Evolutionary conservation across 805 yeast genomes (phyloP).

Genomic region (Peterozyma toletana): DNA sequence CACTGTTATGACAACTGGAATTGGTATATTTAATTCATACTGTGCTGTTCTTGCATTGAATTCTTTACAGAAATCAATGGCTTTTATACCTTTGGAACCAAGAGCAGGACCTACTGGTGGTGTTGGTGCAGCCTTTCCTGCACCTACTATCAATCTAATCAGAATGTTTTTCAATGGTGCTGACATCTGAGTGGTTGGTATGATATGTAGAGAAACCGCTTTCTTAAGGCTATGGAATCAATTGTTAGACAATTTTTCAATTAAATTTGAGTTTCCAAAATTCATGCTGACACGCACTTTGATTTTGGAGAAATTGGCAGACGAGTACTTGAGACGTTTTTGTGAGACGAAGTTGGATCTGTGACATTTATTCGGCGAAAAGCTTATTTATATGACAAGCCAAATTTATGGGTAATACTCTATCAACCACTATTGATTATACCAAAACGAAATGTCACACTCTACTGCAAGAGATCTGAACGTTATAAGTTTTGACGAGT

Average conservation of each 20-base stretch:
- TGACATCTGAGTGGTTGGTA: conserved; percentile 12
- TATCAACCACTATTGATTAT: too few relatives aligned
- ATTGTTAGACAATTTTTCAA: too few relatives aligned
- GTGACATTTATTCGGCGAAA: too few relatives aligned
- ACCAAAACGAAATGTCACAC: not conserved
- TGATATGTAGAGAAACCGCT: too few relatives aligned
- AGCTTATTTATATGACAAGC: too few relatives aligned
- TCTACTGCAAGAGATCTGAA: not conserved
- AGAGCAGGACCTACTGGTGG: conserved; percentile 99
- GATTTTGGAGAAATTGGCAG: too few relatives aligned
- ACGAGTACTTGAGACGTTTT: too few relatives aligned
- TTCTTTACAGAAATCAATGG: conserved; percentile 96
- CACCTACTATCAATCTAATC: conserved; percentile 88
- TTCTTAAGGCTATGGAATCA: too few relatives aligned
- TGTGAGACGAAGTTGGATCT: too few relatives aligned
- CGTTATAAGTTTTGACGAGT: not conserved
- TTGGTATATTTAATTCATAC: conserved; percentile 78
- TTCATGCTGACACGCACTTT: too few relatives aligned
- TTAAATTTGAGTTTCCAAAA: too few relatives aligned
- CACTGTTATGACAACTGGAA: conserved; percentile 79
- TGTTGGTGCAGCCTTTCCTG: conserved; percentile 97
- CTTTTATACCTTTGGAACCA: conserved; percentile 98
- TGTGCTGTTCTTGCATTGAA: conserved; percentile 95
- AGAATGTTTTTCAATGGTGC: conserved; percentile 45
- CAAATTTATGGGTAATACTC: too few relatives aligned